Base-by-base conservation (phyloP, 2,329 filamentous ascomycete species). In the Arthrobotrys sinensis region DNA sequence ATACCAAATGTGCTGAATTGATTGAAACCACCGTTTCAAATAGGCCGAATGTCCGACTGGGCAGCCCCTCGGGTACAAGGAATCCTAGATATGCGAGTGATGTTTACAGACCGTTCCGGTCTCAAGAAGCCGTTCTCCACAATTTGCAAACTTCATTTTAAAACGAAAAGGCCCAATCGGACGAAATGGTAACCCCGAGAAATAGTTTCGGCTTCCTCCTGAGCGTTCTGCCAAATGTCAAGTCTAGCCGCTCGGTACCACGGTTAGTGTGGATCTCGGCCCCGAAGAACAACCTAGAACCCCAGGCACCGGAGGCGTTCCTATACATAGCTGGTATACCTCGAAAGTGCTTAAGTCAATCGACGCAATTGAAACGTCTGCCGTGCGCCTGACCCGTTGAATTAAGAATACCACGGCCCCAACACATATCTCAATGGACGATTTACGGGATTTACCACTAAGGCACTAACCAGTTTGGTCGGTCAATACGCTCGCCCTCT, bases 11-110 rank as follows among this genome's bases (percentile, higher is more conserved):
- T 28, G 24, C 24, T 28, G 24, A 4, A 28, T 19, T 24, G 36
- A 34, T 45, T 19, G 50, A 68, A 57, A 68, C 64, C 21, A 19
- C 16, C 12, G 50, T 69, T 69, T 69, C 65, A 69, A 60, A 36
- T 69, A 43, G 12, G 10, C 48, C 28, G 11, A 28, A 45, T 53
- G 16, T 34, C 45, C 40, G 14, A 28, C 16, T 46, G 16, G 60
- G 24, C 16, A 34, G 12, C 8, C 8, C 8, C 45, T 48, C 45
- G 45, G 45, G 12, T 48, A 24, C 53, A 21, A 40, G 53, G 53
- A 38, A 36, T 52, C 53, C 53, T 6, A 32, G 53, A 40, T 21
- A 60, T 57, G 52, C 52, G 6, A 57, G 52, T 21, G 16, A 57
- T 57, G 52, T 40, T 57, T 40, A 21, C 52, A 57, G 16, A 57